Evolutionary conservation across 257 asterid species (phyloP), one percentile per base, ranked within the genome.

Genomic region (Lycium ferocissimum): DNA sequence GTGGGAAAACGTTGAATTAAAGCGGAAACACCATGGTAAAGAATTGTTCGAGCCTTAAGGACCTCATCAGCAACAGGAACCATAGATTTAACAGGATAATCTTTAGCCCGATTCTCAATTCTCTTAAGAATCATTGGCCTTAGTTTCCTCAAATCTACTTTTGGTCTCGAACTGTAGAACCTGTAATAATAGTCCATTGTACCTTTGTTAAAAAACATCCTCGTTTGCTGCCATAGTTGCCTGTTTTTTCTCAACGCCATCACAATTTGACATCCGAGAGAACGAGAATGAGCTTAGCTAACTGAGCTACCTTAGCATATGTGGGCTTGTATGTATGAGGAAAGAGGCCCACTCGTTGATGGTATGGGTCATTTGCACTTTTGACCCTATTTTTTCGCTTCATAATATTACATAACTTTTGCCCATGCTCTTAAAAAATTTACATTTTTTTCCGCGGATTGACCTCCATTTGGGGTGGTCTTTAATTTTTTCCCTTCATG

Each of bases 81-180:
- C 94, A 93, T 89, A 14, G 85, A 87, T 66, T 65, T 89, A 83
- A 92, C 83, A 11, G 98, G 97, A 88, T 93, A 91, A 3, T 91
- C 91, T 83, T 91, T 92, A 67, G 97, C 94, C 67, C 98, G 94
- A 66, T 94, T 91, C 87, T 91, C 93, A 37, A 96, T 94, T 84
- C 98, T 93, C 88, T 90, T 92, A 83, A 94, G 81, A 79, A 96
- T 92, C 97, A 93, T 88, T 9, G 97, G 98, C 88, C 94, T 88
- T 26, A 95, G 90, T 90, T 92, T 95, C 91, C 84, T 89, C 81
- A 89, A 90, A 85, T 95, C 83, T 53, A 81, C 66, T 20, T 72
- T 84, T 43, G 83, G 22, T 61, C 43, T 79, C 38, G 84, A 85
- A 18, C 80, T 14, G 81, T 80, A 85, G n/a, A 62, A 79, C 51